Evolutionary conservation across 805 yeast species (phyloP), one percentile per base, ranked within the genome.

Genomic region (Candida manassasensis): DNA sequence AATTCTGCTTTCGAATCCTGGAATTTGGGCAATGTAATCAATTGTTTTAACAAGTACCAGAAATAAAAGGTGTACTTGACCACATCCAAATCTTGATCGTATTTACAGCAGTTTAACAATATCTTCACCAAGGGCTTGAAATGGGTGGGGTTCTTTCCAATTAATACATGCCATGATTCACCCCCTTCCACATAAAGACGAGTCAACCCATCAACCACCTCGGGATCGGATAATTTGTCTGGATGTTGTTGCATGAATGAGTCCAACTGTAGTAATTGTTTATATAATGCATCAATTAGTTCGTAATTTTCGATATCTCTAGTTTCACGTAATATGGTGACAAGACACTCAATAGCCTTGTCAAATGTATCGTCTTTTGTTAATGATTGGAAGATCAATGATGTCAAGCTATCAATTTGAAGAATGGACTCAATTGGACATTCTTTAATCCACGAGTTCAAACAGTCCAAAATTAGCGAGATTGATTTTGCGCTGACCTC

Each of bases 401-500:
- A 65, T 16, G 88, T 76, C 27, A 93, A 62, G 2, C 93, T 75
- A 13, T 77, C 67, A 32, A 77, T 69, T 7, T 74, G 60, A 28
- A 90, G 59, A n/a, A 93, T 63, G 32, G 77, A 71, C 35, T 76
- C 80, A 18, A 90, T 70, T 3, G 90, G 84, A 32, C 87, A 77
- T 55, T 94, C 98, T 42, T 72, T 73, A 40, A 93, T 80, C 99
- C 99, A 93, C 14, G 94, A 83, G 47, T 81, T 80, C 38, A 94
- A 64, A 59, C 95, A 84, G 42, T 79, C 81, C 38, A 90, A 69
- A 4, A 87, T 69, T 34, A 75, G 57, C 2, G 72, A 47, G 19
- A 42, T 59, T 53, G 34, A 55, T 49, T 40, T 58, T 31, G 35
- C 44, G 19, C 48, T 51, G 5, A 75, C 66, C 9, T 44, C 36